These are phyloP conservation scores for Alternaria consortialis DNA, from an alignment of 2,329 filamentous ascomycete species.

Conservation along the genomic window DNA sequence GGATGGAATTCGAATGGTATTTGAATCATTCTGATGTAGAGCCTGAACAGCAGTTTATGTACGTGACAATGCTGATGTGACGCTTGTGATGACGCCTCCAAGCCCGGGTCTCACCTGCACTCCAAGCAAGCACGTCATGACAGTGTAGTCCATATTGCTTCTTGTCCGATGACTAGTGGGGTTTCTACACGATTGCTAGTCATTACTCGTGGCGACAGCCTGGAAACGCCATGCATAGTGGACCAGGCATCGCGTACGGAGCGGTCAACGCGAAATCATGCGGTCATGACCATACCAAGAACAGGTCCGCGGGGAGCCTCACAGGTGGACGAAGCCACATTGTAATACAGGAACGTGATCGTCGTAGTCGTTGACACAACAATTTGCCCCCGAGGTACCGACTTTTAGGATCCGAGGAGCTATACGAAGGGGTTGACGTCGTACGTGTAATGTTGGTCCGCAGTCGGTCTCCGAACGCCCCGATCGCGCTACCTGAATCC, in stretches of 20 bases:
- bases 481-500: background rate
- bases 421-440: background rate
- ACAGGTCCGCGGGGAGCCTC: conserved; percentile 1
- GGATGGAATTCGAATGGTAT: background rate
- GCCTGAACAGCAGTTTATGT: conserved; percentile 13
- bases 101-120: background rate
- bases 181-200: background rate
- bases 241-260: background rate
- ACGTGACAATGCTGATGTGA: conserved; percentile 1
- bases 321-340: background rate
- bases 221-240: background rate
- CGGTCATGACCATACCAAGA: background rate
- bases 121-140: conserved; percentile 10
- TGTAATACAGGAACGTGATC: background rate
- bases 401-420: background rate
- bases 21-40: conserved; percentile 5
- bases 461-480: conserved; percentile 1
- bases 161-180: background rate
- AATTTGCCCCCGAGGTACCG: background rate
- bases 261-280: background rate
- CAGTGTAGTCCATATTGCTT: background rate
- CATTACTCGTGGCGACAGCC: background rate
- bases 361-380: background rate
- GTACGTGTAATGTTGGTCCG: background rate
- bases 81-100: conserved; percentile 1